Evolutionary conservation across 1,284 basidiomycete genomes (phyloP), one percentile per base, ranked within the genome.

Genomic region (Singerocomus inundabilis): DNA sequence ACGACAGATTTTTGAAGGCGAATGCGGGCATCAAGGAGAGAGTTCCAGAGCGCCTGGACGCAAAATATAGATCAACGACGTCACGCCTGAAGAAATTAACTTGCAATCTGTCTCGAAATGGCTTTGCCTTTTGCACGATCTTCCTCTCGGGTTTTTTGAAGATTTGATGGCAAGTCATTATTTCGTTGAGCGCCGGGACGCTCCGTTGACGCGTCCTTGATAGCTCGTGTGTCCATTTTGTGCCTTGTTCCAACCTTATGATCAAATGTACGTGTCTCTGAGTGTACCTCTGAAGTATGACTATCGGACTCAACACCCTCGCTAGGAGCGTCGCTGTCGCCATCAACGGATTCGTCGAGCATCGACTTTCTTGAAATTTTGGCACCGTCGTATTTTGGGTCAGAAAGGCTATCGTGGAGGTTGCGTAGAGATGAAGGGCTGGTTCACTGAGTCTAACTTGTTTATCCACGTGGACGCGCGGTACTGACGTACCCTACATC

Each of bases 21-120:
- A 66, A 98, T 98, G 32, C 94, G 83, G 16, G 89, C 81, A 62
- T 95, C 91, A 32, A 97, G 77, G 31, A 97, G 73, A 6, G 78
- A 77, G 65, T 96, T 91, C 84, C 91, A 96, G 29, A 93, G 71
- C 6, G 77, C 75, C 92, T 96, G 55, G 13, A 53, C 13, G 16
- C 43, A 36, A 56, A 47, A 45, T 52, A 37, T 49, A 48, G 49
- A 46, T 58, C 35, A 48, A 48, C 43, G 25, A 45, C 6, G 31
- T 26, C 8, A 37, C 33, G 5, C 38, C 18, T 28, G 28, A 48
- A 32, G 47, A 47, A 55, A 18, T 42, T 16, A 36, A 75, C 85
- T 57, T 62, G 90, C 93, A 50, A 92, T 80, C 70, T 98, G 94
- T 55, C 79, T 80, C 46, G 82, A 78, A 52, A 98, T 84, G 9